A percentile compares a stretch with the other conserved stretches of the same genome.
phyloP scores from a whole-genome alignment of 176 grass and related monocot species.

The Secale cereale region DNA sequence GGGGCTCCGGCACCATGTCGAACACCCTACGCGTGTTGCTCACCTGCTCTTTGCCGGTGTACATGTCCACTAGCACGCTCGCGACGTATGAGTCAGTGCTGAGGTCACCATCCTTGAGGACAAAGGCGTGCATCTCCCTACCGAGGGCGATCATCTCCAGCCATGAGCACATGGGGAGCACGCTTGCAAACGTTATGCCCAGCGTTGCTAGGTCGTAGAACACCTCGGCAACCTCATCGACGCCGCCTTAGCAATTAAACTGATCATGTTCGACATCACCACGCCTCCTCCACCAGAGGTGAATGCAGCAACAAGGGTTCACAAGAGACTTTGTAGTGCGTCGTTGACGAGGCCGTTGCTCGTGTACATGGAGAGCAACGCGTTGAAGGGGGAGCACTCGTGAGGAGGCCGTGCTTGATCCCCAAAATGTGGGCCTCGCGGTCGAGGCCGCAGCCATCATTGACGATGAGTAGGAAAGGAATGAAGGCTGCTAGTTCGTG shows the following conservation, averaged over 20 bases:
- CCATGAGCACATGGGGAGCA: constrained; percentile 54
- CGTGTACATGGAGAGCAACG: no score
- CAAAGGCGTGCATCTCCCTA: constrained; percentile 62
- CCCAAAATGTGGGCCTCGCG: no score
- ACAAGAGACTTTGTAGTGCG: constrained; percentile 41
- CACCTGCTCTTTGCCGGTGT: constrained; percentile 51
- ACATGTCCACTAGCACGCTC: constrained; percentile 77
- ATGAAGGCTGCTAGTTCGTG: no score
- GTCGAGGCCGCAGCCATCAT: no score
- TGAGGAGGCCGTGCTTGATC: no score
- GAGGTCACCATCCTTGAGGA: constrained; percentile 50
- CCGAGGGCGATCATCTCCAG: constrained; percentile 45
- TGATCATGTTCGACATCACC: constrained; percentile 85
- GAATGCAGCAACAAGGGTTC: background rate
- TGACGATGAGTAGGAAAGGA: no score
- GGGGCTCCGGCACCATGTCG: constrained; percentile 23
- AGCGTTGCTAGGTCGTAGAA: constrained; percentile 54
- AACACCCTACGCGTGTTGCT: constrained; percentile 44
- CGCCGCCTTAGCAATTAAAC: constrained; percentile 56
- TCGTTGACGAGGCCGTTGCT: no score
- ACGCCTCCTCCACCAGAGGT: background rate
- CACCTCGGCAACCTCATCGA: constrained; percentile 34
- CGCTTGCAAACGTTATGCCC: constrained; percentile 57
- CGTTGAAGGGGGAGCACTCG: no score
- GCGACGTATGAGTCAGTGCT: constrained; percentile 64